A percentile compares a stretch with the other conserved stretches of the same genome.
These are phyloP conservation scores for Domatiomyces globalis DNA, from an alignment of 2,329 filamentous ascomycete species.

Conservation along the genomic window DNA sequence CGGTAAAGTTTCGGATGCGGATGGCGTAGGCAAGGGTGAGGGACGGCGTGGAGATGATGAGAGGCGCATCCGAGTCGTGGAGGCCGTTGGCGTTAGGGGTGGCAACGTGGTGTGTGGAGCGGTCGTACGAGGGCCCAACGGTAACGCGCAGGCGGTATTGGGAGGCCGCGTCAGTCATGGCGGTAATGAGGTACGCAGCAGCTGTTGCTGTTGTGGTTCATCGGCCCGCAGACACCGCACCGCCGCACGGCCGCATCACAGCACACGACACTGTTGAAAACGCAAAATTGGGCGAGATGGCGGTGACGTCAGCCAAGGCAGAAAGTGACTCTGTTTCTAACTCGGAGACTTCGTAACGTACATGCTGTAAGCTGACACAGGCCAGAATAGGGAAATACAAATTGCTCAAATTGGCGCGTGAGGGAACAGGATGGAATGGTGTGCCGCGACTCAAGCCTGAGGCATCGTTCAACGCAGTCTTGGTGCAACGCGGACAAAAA, in stretches of 20 bases:
- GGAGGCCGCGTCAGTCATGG: neutral
- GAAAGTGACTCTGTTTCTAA: no score
- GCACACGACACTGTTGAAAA: neutral
- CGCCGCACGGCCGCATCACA: neutral
- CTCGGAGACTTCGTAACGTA: no score
- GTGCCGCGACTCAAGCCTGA: no score
- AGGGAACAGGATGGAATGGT: no score
- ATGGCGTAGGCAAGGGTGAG: constrained; percentile 60
- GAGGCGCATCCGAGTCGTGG: constrained; percentile 36
- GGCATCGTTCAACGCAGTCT: no score
- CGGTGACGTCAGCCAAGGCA: no score
- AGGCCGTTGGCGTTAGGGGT: constrained; percentile 47
- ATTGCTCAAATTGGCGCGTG: no score
- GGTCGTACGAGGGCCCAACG: constrained; percentile 63
- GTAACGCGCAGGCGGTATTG: constrained; percentile 65
- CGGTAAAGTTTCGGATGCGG: constrained; percentile 51
- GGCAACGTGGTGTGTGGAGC: constrained; percentile 66
- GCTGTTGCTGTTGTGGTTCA: neutral
- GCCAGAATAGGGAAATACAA: no score
- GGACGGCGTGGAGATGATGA: constrained; percentile 31
- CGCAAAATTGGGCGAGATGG: neutral
- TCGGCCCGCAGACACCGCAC: no score
- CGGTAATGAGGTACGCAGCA: neutral
- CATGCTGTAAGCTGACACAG: no score
- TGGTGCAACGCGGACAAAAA: no score